These are phyloP conservation scores for Coniochaeta prunicola DNA, from an alignment of 2,329 filamentous ascomycete genomes.

Conservation along the genomic window DNA sequence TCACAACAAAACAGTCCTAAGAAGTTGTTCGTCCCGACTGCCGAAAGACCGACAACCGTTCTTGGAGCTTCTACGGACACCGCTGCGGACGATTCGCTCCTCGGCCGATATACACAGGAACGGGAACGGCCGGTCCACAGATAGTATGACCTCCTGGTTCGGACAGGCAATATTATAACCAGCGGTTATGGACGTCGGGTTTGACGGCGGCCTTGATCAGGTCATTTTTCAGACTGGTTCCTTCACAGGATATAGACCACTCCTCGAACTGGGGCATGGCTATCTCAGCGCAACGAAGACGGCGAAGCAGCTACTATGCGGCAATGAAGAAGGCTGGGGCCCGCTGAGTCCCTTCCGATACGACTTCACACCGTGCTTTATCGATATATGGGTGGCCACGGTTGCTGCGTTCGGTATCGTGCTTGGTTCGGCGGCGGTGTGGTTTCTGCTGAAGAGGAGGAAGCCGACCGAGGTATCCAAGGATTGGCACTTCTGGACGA, in stretches of 20 bases:
- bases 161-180: background rate
- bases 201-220: slow-evolving; percentile 29
- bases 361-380: slow-evolving; percentile 96
- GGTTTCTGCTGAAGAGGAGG: slow-evolving; percentile 68
- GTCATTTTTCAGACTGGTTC: slow-evolving; percentile 49
- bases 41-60: background rate
- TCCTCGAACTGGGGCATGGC: slow-evolving; percentile 42
- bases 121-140: background rate
- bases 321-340: slow-evolving; percentile 91
- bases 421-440: slow-evolving; percentile 68
- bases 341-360: slow-evolving; percentile 80
- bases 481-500: slow-evolving; percentile 89
- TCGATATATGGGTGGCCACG: slow-evolving; percentile 78
- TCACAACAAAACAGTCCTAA: background rate
- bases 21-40: background rate
- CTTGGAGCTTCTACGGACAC: background rate
- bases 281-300: slow-evolving; percentile 50
- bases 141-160: background rate
- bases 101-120: background rate
- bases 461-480: slow-evolving; percentile 60
- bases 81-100: background rate
- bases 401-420: slow-evolving; percentile 76
- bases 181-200: slow-evolving; percentile 28
- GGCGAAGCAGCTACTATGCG: slow-evolving; percentile 68
- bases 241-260: slow-evolving; percentile 49